Percentiles rank a stretch among this genome's conserved stretches.
phyloP scores from a whole-genome alignment of 768 basidiomycete genomes.

The Lactarius hatsudake region DNA sequence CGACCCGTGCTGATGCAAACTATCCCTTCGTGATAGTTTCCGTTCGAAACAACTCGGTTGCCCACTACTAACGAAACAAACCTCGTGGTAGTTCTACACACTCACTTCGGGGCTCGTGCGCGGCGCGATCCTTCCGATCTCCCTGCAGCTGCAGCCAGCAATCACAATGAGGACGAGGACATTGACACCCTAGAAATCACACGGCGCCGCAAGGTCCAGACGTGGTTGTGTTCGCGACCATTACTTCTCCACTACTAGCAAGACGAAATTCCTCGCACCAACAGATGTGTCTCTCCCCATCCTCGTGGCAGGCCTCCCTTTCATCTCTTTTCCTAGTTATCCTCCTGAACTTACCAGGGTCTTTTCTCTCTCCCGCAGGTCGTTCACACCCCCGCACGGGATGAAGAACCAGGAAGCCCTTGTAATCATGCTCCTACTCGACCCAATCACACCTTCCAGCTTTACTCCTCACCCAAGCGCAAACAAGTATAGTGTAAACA shows the following conservation, averaged over 20 bases:
- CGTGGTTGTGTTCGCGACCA: conserved; percentile 45
- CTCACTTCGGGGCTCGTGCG: conserved; percentile 70
- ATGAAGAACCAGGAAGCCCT: conserved; percentile 6
- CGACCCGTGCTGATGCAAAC: conserved; percentile 67
- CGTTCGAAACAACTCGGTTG: conserved; percentile 73
- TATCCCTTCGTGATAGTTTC: conserved; percentile 73
- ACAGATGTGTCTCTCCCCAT: conserved; percentile 71
- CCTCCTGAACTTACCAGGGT: too few species aligned
- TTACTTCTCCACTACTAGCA: conserved; percentile 36
- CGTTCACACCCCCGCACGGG: too few species aligned
- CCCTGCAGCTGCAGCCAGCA: conserved; percentile 25
- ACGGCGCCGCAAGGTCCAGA: conserved; percentile 42
- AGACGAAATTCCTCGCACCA: conserved; percentile 81
- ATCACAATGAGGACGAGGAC: conserved; percentile 45
- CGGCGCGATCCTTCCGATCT: conserved; percentile 35
- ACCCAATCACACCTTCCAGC: conserved; percentile 80
- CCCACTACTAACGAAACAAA: conserved; percentile 51
- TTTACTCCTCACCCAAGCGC: conserved; percentile 58
- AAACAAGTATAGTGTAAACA: conserved; percentile 55
- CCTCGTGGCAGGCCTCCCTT: conserved; percentile 57
- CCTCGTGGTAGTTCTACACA: conserved; percentile 91
- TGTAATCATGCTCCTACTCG: conserved; percentile 55
- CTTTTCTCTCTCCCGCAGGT: too few species aligned
- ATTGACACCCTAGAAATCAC: background rate
- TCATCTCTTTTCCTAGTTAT: too few species aligned